Evolutionary conservation across 2,329 filamentous ascomycete genomes (phyloP).

Genomic region (Akanthomyces dipterigenus): DNA sequence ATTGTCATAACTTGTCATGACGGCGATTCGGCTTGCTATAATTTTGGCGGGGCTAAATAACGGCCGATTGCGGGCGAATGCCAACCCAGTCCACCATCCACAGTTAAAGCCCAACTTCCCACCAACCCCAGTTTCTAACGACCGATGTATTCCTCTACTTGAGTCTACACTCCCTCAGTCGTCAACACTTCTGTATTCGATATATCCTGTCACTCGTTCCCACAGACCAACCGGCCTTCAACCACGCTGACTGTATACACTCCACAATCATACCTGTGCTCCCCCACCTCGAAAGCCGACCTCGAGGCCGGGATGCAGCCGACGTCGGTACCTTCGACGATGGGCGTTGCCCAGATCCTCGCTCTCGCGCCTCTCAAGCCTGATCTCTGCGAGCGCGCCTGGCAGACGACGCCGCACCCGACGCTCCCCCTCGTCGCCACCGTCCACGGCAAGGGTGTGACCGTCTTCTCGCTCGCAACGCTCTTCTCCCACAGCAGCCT

Average conservation of each 20-base stretch:
- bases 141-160: neutral
- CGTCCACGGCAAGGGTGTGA: conserved; percentile 78
- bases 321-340: conserved; percentile 16
- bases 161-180: neutral
- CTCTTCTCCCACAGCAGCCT: conserved; percentile 74
- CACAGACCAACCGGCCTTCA: neutral
- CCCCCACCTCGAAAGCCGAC: neutral
- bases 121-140: neutral
- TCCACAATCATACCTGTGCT: neutral
- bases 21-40: neutral
- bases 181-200: neutral
- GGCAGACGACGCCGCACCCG: conserved; percentile 80
- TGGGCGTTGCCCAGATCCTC: conserved; percentile 25
- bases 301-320: conserved; percentile 7
- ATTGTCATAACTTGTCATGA: neutral
- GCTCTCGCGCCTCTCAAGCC: conserved; percentile 46
- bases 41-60: neutral
- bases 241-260: neutral
- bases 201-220: no score
- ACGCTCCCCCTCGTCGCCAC: conserved; percentile 84
- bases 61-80: neutral
- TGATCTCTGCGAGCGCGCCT: conserved; percentile 65
- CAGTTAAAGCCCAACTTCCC: neutral
- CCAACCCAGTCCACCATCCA: neutral
- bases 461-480: conserved; percentile 79